A percentile compares a stretch with the other conserved stretches of the same genome.
Conservation (phyloP, 2,329 filamentous ascomycete genomes). For the Zopfia rhizophila region DNA sequence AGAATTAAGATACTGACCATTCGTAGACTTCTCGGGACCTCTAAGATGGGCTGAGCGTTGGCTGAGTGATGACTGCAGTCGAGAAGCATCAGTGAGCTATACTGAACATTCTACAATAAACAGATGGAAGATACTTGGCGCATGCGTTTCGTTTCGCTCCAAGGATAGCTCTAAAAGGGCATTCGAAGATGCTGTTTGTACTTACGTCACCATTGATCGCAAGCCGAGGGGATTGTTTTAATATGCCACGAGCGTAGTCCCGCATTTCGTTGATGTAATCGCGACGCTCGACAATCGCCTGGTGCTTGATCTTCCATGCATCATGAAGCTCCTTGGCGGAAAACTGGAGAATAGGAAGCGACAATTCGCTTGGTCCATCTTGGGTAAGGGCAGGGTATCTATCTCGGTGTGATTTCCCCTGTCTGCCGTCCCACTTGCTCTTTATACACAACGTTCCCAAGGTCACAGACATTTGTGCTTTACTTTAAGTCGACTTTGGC, state of each 20-base stretch:
- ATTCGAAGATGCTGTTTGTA: not conserved
- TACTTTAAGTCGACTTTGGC: constrained; percentile 33
- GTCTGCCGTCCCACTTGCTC: too few relatives aligned
- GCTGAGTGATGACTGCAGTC: too few relatives aligned
- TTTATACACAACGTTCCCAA: constrained; percentile 43
- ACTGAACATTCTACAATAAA: too few relatives aligned
- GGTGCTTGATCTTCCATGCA: constrained; percentile 39
- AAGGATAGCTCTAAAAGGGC: not conserved
- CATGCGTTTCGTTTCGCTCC: not conserved
- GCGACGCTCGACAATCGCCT: constrained; percentile 30
- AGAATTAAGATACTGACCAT: too few relatives aligned
- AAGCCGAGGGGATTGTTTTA: constrained; percentile 17
- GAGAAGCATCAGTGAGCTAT: too few relatives aligned
- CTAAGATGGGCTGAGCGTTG: too few relatives aligned
- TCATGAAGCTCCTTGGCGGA: constrained; percentile 33
- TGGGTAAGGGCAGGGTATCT: constrained; percentile 25
- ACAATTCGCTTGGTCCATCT: constrained; percentile 26
- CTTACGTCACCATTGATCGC: constrained; percentile 38
- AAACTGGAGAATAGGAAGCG: constrained; percentile 35
- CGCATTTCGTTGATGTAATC: constrained; percentile 38
- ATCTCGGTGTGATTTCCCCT: constrained; percentile 25
- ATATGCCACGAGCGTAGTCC: constrained; percentile 29
- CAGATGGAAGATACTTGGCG: constrained; percentile 28
- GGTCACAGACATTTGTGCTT: constrained; percentile 32
- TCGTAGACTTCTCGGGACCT: too few relatives aligned